Evolutionary conservation across 768 basidiomycete species (phyloP).

Genomic region (Bullera alba): DNA sequence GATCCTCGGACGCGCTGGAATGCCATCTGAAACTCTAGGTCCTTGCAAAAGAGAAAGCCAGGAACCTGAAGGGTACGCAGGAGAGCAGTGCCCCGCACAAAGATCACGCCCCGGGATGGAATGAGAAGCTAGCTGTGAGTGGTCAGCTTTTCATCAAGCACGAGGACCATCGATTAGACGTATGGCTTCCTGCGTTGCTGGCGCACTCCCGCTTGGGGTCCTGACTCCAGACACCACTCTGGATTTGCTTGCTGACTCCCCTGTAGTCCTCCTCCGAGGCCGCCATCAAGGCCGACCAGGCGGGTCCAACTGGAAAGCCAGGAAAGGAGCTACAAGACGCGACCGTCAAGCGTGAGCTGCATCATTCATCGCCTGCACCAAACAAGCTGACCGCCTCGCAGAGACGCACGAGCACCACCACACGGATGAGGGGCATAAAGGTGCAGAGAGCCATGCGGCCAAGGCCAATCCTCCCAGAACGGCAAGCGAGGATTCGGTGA

Average conservation of each 20-base stretch:
- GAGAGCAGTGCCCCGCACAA: constrained; percentile 22
- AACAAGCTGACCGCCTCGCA: background rate
- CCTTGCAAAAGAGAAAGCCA: background rate
- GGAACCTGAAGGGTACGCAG: background rate
- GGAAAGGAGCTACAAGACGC: constrained; percentile 32
- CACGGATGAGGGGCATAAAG: constrained; percentile 14
- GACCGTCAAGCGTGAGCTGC: constrained; percentile 30
- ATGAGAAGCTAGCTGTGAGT: constrained; percentile 43
- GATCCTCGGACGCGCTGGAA: too few species aligned
- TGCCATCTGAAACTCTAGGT: constrained; percentile 1
- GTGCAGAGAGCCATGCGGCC: constrained; percentile 12
- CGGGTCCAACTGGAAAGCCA: constrained; percentile 25
- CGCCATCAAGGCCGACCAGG: constrained; percentile 39
- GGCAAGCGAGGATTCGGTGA: constrained; percentile 19
- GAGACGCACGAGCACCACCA: constrained; percentile 24
- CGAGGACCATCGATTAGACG: too few species aligned
- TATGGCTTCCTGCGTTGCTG: too few species aligned
- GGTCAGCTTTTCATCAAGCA: background rate
- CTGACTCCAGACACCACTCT: too few species aligned
- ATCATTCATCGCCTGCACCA: background rate
- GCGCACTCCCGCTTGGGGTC: too few species aligned
- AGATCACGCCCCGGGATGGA: constrained; percentile 43
- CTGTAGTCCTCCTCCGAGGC: constrained; percentile 41
- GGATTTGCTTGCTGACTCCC: background rate
- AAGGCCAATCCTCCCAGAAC: constrained; percentile 9